Base-by-base conservation (phyloP, 2,329 filamentous ascomycete genomes). In the Verticillium nubilum region DNA sequence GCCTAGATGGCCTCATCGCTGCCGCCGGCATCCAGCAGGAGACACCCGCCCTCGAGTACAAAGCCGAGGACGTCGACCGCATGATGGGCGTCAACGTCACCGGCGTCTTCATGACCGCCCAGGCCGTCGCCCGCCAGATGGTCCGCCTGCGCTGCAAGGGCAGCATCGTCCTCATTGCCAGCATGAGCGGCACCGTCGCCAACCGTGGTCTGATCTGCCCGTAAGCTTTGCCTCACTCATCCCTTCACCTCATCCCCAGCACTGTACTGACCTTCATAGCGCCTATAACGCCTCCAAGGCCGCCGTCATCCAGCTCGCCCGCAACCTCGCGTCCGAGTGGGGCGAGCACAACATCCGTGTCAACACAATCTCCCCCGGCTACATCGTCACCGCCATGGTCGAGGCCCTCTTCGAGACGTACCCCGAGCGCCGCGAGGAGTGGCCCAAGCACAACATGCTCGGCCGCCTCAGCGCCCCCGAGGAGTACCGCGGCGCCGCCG, bases 271-370 rank as follows among this genome's bases (percentile, higher is more conserved):
- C 74, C 4, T 73, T 75, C 67, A 77, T 80, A 90, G 71, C 67
- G 88, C 87, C 10, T 92, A 92, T 77, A 92, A 92, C 68, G 83
- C 89, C 26, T 89, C 86, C 57, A 92, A 92, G 72, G 87, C 88
- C 3, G 90, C 83, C 3, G 88, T 92, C 5, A 74, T 91, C 58
- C 89, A 92, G 73, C 81, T 92, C 1, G 85, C 74, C 0, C 84
- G 88, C 60, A 91, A 88, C 70, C 78, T 92, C 9, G 89, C 89
- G 1, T 75, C 83, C 10, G 90, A 93, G 72, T 92, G 89, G 89
- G 89, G 88, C 54, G 72, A 78, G 65, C 74, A 89, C 70, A 86
- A 85, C 37, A 93, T 95, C 67, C n/a, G 61, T 10, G 61, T 63
- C 29, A 63, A 63, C 59, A 59, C 57, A 33, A 57, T 63, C 17